Percentiles rank a stretch among this genome's conserved stretches.
Evolutionary conservation across 1,284 basidiomycete species (phyloP).

Genomic region (Pseudozyma tsukubaensis): DNA sequence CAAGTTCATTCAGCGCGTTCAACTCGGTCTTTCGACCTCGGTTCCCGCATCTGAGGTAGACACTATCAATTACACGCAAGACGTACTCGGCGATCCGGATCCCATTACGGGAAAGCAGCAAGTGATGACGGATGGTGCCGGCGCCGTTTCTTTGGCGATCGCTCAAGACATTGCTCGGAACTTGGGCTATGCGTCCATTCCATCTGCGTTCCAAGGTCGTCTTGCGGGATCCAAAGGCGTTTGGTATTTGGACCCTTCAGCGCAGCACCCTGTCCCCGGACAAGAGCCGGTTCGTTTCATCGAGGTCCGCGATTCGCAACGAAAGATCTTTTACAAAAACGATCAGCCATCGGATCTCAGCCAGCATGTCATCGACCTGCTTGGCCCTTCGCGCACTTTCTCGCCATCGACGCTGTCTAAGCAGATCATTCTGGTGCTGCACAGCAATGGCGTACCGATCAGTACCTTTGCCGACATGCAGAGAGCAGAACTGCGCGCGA

Average conservation of each 20-base stretch:
- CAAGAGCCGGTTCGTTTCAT: conserved; percentile 28
- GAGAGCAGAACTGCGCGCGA: conserved; percentile 19
- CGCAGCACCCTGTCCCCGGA: conserved; percentile 9
- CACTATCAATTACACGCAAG: conserved; percentile 19
- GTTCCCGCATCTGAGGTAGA: conserved; percentile 23
- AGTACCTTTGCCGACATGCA: conserved; percentile 29
- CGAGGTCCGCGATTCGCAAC: conserved; percentile 58
- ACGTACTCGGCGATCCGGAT: conserved; percentile 24
- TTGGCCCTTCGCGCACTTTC: conserved; percentile 21
- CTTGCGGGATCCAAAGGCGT: conserved; percentile 61
- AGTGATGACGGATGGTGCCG: conserved; percentile 47
- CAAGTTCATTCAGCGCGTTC: conserved; percentile 59
- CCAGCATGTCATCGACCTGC: conserved; percentile 36
- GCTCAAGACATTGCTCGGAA: conserved; percentile 23
- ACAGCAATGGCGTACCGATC: conserved; percentile 35
- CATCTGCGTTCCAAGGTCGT: conserved; percentile 59
- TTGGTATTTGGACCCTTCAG: conserved; percentile 39
- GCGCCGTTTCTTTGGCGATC: conserved; percentile 21
- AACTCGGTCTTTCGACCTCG: conserved; percentile 58
- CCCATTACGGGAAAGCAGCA: conserved; percentile 6
- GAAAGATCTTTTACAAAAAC: conserved; percentile 51
- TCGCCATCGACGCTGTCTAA: conserved; percentile 49
- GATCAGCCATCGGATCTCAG: conserved; percentile 22
- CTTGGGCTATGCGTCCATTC: conserved; percentile 11
- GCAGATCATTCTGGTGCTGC: conserved; percentile 43